Conservation (phyloP, 164 flowering plant genomes). For the Aristolochia californica region DNA sequence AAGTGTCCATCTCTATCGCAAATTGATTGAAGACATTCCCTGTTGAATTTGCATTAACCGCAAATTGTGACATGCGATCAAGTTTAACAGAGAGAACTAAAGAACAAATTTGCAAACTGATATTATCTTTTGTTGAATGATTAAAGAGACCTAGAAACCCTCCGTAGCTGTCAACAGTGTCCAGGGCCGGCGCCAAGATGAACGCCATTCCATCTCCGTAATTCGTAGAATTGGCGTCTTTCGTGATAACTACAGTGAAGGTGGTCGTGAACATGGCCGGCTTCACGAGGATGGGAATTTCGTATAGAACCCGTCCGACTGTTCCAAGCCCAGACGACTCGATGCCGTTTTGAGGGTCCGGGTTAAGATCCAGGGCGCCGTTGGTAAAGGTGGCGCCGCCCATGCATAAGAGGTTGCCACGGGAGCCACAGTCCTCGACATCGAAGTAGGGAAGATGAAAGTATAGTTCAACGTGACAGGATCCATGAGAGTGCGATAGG, state of each 20-base stretch:
- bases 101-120: background rate
- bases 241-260: conserved; percentile 29
- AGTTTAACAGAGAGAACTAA: background rate
- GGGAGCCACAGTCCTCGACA: conserved; percentile 18
- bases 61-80: background rate
- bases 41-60: conserved; percentile 1
- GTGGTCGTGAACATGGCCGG: conserved; percentile 34
- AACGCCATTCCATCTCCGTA: conserved; percentile 51
- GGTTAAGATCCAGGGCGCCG: conserved; percentile 29
- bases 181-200: conserved; percentile 31
- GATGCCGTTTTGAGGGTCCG: conserved; percentile 6
- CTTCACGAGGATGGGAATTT: conserved; percentile 29
- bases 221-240: conserved; percentile 11
- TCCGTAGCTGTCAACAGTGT: conserved; percentile 31
- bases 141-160: conserved; percentile 35
- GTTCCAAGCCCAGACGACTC: background rate
- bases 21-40: conserved; percentile 26
- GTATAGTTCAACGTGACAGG: conserved; percentile 1
- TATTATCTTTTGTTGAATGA: conserved; percentile 22
- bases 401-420: conserved; percentile 28
- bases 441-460: conserved; percentile 25
- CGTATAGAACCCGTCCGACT: conserved; percentile 32
- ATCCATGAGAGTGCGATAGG: conserved; percentile 5
- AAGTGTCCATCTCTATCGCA: conserved; percentile 49
- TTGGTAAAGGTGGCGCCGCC: conserved; percentile 23